Base-by-base conservation (phyloP, 2,329 filamentous ascomycete species). In the Colletotrichum orchidophilum region DNA sequence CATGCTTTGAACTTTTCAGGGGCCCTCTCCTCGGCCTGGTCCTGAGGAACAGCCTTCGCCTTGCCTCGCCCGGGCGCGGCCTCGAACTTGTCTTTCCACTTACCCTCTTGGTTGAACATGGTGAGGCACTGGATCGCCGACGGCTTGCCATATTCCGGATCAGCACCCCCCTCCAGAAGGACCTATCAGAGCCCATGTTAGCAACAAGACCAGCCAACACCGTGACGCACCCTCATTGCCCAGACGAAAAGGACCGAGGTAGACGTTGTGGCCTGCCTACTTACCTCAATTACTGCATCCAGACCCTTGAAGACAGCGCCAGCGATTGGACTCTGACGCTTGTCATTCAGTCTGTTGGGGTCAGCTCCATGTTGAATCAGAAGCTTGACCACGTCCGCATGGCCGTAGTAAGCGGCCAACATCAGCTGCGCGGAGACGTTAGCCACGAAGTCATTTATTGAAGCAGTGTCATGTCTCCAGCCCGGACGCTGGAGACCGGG, bases 221-320 rank as follows among this genome's bases (percentile, higher is more conserved):
- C n/a, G n/a, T n/a, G n/a, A n/a, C n/a, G 31, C 24, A 29, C 49
- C 33, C 31, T 3, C 42, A 12, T 31, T 33, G 29, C 59, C 21
- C 24, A 26, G 15, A 62, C 12, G 33, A 24, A 6, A 11, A 21
- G 12, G 54, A 8, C n/a, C 1, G 8, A 24, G 24, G 27, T 18
- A 26, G 18, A 13, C 4, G 2, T 27, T 21, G 12, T 27, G 13
- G 18, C 11, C 26, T 35, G 24, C 27, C 15, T 11, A 73, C 79
- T 63, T 73, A 87, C 86, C 78, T 88, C 87, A 13, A 93, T 86
- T 4, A 94, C 88, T 3, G 87, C 87, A 68, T 88, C 86, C 76
- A 92, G 90, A 9, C 88, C 89, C 80, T 94, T 94, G 80, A 94
- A 94, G 11, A 94, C 89, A 0, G 92, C 92, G 0, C 92, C 92